phyloP scores from a whole-genome alignment of 2,329 filamentous ascomycete genomes.

The Penicillium sclerotiorum region DNA sequence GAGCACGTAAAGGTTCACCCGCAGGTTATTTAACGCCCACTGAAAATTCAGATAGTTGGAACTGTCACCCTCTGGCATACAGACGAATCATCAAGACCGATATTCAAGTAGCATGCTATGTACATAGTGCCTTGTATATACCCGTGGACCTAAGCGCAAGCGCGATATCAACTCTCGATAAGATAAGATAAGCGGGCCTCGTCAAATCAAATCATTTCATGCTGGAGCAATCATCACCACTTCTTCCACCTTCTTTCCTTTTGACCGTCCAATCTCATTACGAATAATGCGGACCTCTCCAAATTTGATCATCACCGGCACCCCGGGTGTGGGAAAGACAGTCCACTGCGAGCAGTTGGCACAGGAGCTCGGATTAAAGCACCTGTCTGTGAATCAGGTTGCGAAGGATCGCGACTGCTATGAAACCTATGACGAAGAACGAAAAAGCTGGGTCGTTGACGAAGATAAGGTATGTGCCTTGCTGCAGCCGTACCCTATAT shows the following conservation, averaged over 20 bases:
- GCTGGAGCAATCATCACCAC: conserved; percentile 11
- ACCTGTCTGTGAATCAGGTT: conserved; percentile 85
- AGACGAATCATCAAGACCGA: too few relatives aligned
- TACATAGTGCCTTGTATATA: not conserved
- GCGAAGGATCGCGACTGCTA: conserved; percentile 87
- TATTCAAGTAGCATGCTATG: not conserved
- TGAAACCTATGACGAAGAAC: conserved; percentile 83
- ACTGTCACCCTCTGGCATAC: too few relatives aligned
- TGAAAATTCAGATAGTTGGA: not conserved
- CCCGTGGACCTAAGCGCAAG: too few relatives aligned
- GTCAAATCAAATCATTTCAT: conserved; percentile 24
- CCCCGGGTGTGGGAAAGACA: conserved; percentile 93
- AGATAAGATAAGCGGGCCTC: conserved; percentile 25
- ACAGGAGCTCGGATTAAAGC: conserved; percentile 72
- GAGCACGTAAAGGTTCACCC: too few relatives aligned
- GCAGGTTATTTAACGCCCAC: too few relatives aligned
- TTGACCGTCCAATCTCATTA: conserved; percentile 1
- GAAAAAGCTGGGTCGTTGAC: conserved; percentile 88
- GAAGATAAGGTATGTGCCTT: conserved; percentile 76
- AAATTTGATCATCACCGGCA: conserved; percentile 94
- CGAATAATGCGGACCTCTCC: conserved; percentile 54
- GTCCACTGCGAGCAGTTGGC: conserved; percentile 85
- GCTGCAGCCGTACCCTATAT: too few relatives aligned
- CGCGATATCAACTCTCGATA: not conserved
- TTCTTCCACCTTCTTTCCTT: not conserved